These are phyloP conservation scores for Fusarium sp. DNA, from an alignment of 2,329 filamentous ascomycete genomes.

Conservation along the genomic window DNA sequence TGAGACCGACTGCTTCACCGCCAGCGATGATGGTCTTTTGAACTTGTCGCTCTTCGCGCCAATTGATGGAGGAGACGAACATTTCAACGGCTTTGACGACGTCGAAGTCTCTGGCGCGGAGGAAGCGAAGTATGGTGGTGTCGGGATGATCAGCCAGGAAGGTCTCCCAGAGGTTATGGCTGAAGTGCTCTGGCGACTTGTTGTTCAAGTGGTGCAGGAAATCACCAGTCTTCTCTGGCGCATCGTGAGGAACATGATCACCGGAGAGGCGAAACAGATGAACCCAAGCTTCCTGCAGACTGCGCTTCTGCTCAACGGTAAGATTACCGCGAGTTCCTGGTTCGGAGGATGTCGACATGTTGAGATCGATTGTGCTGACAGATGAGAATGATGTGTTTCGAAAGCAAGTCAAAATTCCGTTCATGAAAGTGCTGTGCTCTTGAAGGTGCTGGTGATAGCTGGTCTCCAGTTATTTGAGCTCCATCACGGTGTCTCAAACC, in stretches of 20 bases:
- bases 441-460: not conserved
- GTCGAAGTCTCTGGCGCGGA: slow-evolving; percentile 55
- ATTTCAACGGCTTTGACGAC: slow-evolving; percentile 54
- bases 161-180: slow-evolving; percentile 18
- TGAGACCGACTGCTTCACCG: slow-evolving; percentile 50
- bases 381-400: not conserved
- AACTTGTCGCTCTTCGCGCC: slow-evolving; percentile 51
- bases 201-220: slow-evolving; percentile 10
- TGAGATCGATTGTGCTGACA: slow-evolving; percentile 17
- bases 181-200: slow-evolving; percentile 30
- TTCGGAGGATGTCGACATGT: slow-evolving; percentile 23
- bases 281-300: slow-evolving; percentile 34
- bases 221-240: slow-evolving; percentile 1
- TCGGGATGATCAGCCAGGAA: slow-evolving; percentile 52
- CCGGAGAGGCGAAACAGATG: slow-evolving; percentile 32
- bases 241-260: not conserved
- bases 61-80: slow-evolving; percentile 52
- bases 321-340: slow-evolving; percentile 35
- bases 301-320: slow-evolving; percentile 27
- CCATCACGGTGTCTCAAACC: not conserved
- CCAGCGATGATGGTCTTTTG: slow-evolving; percentile 48
- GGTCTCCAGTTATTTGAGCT: slow-evolving; percentile 8
- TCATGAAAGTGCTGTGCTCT: not conserved
- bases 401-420: not conserved
- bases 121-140: slow-evolving; percentile 53